phyloP scores from a whole-genome alignment of 257 asterid species.

The Solanum pimpinellifolium region DNA sequence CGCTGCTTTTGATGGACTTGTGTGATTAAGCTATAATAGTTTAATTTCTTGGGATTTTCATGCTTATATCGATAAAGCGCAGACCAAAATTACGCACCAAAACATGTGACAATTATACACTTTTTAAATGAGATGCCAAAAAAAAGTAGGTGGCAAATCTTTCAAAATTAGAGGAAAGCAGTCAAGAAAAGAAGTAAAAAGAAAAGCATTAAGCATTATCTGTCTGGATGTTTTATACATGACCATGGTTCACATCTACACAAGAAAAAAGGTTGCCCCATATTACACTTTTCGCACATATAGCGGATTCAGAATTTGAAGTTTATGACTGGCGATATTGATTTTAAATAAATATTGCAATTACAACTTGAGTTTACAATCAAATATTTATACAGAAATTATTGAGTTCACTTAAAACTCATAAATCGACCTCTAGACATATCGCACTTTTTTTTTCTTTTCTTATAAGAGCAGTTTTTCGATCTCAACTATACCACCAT shows the following conservation, averaged over 20 bases:
- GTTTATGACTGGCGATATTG: rapidly evolving
- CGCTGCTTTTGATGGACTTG: conserved; percentile 18
- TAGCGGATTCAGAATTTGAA: background rate
- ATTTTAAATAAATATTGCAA: background rate
- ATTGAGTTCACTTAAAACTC: background rate
- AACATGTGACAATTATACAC: conserved; percentile 9
- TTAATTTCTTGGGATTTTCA: conserved; percentile 26
- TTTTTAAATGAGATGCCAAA: conserved; percentile 18
- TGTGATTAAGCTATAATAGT: conserved; percentile 8
- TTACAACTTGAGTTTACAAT: background rate
- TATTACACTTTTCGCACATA: background rate
- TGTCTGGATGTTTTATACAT: background rate
- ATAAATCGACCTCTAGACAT: background rate
- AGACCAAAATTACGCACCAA: conserved; percentile 16
- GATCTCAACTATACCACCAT: background rate
- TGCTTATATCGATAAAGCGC: conserved; percentile 13
- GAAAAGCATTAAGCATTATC: background rate
- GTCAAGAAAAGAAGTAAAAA: background rate
- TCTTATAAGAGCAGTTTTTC: background rate
- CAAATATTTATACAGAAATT: background rate
- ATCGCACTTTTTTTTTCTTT: background rate
- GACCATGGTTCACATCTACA: background rate
- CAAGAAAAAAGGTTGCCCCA: background rate
- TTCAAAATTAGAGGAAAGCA: background rate
- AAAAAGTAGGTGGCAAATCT: background rate